Conservation (phyloP, 2,329 filamentous ascomycete genomes). For the Neofusicoccum ribis region DNA sequence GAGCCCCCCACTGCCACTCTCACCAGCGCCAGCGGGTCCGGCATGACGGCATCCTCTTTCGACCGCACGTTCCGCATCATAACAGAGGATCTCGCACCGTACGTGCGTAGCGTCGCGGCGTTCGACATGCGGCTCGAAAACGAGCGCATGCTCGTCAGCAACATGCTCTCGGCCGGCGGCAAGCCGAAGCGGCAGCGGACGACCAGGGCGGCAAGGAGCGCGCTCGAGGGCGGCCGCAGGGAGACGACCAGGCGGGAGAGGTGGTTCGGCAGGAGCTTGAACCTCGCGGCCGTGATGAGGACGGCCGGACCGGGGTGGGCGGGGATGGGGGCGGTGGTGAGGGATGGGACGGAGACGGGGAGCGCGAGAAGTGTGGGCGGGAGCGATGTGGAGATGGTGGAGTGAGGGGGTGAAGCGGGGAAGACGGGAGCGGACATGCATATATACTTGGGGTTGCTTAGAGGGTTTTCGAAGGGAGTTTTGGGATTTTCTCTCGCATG, state of each 20-base stretch:
- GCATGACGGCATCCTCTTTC: conserved; percentile 70
- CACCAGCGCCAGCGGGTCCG: conserved; percentile 34
- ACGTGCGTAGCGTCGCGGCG: conserved; percentile 79
- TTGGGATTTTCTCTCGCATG: background rate
- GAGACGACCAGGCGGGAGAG: conserved; percentile 66
- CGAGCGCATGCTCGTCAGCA: conserved; percentile 64
- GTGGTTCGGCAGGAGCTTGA: conserved; percentile 67
- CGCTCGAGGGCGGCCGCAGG: conserved; percentile 72
- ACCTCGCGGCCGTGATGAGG: conserved; percentile 62
- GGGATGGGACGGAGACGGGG: conserved; percentile 21
- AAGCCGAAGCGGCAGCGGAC: conserved; percentile 63
- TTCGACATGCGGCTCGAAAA: conserved; percentile 72
- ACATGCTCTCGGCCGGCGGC: conserved; percentile 61
- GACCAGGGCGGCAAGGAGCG: conserved; percentile 73
- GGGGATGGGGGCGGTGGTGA: conserved; percentile 25
- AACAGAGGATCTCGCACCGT: conserved; percentile 79
- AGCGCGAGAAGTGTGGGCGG: conserved; percentile 20
- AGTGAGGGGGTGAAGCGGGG: background rate
- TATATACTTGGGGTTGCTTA: too few species aligned
- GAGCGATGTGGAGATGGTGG: background rate
- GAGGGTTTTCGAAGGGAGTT: too few species aligned
- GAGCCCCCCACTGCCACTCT: conserved; percentile 34
- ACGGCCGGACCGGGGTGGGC: conserved; percentile 54
- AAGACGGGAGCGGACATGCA: too few species aligned
- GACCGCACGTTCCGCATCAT: conserved; percentile 69